These are phyloP conservation scores for Globisporangium irregulare DNA, from an alignment of 352 stramenopile genomes.

Conservation along the genomic window DNA sequence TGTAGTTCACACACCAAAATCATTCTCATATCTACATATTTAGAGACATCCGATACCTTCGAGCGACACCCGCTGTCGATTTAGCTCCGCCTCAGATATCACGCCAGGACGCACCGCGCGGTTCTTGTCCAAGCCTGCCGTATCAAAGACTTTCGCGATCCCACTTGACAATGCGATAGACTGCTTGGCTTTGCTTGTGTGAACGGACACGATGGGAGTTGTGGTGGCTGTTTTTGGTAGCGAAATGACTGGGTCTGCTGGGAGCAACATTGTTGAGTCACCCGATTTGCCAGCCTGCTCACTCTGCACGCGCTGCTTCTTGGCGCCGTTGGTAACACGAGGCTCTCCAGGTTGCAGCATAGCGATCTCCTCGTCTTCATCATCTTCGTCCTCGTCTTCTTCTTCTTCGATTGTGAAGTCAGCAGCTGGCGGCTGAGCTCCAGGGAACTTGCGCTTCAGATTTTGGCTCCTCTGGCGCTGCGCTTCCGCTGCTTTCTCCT, in stretches of 20 bases:
- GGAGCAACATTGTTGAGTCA: background rate
- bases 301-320: constrained; percentile 7
- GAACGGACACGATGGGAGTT: background rate
- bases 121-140: background rate
- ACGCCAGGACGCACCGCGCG: constrained; percentile 36
- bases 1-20: background rate
- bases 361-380: background rate
- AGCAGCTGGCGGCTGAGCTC: constrained; percentile 9
- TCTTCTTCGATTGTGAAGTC: constrained; percentile 42
- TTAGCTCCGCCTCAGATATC: constrained; percentile 58
- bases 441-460: constrained; percentile 23
- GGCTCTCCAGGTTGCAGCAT: background rate
- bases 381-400: constrained; percentile 22
- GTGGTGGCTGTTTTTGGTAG: no score
- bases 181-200: constrained; percentile 6
- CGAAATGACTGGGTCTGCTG: background rate
- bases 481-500: constrained; percentile 1
- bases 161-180: background rate
- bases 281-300: background rate
- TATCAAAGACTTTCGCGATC: constrained; percentile 27
- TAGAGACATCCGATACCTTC: constrained; percentile 24
- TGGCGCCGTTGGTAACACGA: background rate
- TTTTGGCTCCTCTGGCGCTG: background rate
- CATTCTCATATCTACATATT: background rate
- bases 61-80: constrained; percentile 28